These are phyloP conservation scores for Penicillium fimorum DNA, from an alignment of 495 filamentous ascomycete species.

Conservation along the genomic window DNA sequence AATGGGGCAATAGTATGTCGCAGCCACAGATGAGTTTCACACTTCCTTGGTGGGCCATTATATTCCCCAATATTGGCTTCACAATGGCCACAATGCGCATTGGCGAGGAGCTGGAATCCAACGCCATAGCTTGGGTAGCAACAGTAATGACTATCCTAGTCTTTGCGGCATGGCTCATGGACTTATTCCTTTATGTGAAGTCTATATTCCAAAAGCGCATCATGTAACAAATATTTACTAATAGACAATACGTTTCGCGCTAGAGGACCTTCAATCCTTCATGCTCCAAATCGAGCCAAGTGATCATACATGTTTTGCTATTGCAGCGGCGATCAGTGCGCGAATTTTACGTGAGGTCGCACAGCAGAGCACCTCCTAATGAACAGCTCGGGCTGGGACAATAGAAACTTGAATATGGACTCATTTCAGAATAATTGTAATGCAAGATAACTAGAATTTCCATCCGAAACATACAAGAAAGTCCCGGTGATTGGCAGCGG, in stretches of 20 bases:
- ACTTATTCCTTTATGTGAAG: slow-evolving; percentile 1
- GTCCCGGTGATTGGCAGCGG: too few relatives aligned
- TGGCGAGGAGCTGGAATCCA: slow-evolving; percentile 3
- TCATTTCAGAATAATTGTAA: not conserved
- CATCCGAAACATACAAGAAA: not conserved
- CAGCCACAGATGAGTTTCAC: slow-evolving; percentile 1
- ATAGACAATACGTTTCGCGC: not conserved
- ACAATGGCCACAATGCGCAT: slow-evolving; percentile 2
- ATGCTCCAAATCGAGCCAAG: not conserved
- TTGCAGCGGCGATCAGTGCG: not conserved
- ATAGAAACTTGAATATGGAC: not conserved
- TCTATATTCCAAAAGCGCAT: slow-evolving; percentile 2
- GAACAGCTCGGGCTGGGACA: not conserved
- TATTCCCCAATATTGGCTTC: not conserved
- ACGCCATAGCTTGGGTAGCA: not conserved
- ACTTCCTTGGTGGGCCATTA: slow-evolving; percentile 1
- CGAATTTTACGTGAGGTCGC: not conserved
- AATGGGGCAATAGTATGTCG: slow-evolving; percentile 1
- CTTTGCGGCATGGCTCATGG: slow-evolving; percentile 3
- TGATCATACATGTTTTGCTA: not conserved
- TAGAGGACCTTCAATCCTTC: not conserved
- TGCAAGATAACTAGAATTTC: not conserved
- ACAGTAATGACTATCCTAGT: not conserved
- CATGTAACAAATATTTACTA: slow-evolving; percentile 1
- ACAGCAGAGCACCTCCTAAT: not conserved